These are phyloP conservation scores for Amanita inopinata DNA, from an alignment of 768 basidiomycete genomes.

Conservation along the genomic window DNA sequence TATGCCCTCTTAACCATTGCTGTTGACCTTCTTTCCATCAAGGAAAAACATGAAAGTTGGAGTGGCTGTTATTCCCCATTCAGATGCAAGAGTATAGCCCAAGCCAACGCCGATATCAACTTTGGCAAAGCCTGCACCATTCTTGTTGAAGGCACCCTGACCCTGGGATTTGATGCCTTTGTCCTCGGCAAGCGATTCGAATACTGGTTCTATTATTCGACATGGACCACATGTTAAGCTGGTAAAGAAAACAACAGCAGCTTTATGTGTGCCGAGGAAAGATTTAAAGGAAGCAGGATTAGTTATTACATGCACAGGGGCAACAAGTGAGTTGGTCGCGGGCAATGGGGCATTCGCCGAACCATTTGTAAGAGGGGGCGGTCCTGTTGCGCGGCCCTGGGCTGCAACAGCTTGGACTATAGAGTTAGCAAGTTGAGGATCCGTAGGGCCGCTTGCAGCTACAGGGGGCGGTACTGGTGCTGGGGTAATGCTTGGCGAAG, in stretches of 20 bases:
- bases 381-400: slow-evolving; percentile 29
- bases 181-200: slow-evolving; percentile 65
- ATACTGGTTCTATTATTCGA: slow-evolving; percentile 73
- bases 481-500: slow-evolving; percentile 34
- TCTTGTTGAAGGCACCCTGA: slow-evolving; percentile 20
- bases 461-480: slow-evolving; percentile 21
- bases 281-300: slow-evolving; percentile 65
- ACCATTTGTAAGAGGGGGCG: slow-evolving; percentile 14
- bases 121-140: slow-evolving; percentile 71
- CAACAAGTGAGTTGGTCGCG: slow-evolving; percentile 42
- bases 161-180: slow-evolving; percentile 27
- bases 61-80: slow-evolving; percentile 64
- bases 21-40: slow-evolving; percentile 56
- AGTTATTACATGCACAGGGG: slow-evolving; percentile 62
- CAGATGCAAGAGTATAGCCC: slow-evolving; percentile 46
- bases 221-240: slow-evolving; percentile 71
- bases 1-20: not conserved
- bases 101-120: slow-evolving; percentile 71
- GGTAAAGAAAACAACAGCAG: slow-evolving; percentile 77
- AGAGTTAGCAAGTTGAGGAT: slow-evolving; percentile 41
- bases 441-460: slow-evolving; percentile 24
- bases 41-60: slow-evolving; percentile 89
- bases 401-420: slow-evolving; percentile 49
- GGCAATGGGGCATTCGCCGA: slow-evolving; percentile 18
- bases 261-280: slow-evolving; percentile 56